These are phyloP conservation scores for Plasmodium vinckei DNA, from an alignment of 169 alveolate species.

Conservation along the genomic window DNA sequence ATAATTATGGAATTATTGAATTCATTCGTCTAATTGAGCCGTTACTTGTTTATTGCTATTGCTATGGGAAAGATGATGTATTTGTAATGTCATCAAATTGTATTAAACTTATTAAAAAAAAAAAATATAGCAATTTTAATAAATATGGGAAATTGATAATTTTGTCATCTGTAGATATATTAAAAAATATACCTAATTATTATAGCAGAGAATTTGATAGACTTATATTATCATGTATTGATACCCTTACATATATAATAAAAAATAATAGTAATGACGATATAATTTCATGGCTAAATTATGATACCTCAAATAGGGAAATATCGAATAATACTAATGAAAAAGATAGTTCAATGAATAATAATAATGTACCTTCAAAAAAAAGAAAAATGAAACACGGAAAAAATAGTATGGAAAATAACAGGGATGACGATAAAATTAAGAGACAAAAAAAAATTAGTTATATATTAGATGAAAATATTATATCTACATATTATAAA, in stretches of 20 bases:
- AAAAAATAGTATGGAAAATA: background rate
- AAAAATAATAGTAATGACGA: slow-evolving; percentile 38
- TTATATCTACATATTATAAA: slow-evolving; percentile 7
- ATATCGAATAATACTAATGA: slow-evolving; percentile 3
- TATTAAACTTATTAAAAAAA: slow-evolving; percentile 49
- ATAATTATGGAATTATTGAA: slow-evolving; percentile 19
- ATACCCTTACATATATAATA: slow-evolving; percentile 43
- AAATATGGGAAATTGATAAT: slow-evolving; percentile 72
- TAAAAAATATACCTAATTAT: slow-evolving; percentile 75
- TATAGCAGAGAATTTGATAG: slow-evolving; percentile 71
- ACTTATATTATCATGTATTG: slow-evolving; percentile 58
- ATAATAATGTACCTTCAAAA: background rate
- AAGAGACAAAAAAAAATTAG: slow-evolving; percentile 23
- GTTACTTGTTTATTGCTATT: slow-evolving; percentile 64
- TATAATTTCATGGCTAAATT: slow-evolving; percentile 65
- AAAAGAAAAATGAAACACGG: slow-evolving; percentile 10
- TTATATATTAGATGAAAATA: slow-evolving; percentile 48
- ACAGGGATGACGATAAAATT: background rate
- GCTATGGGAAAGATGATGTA: slow-evolving; percentile 75
- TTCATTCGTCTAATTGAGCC: slow-evolving; percentile 56
- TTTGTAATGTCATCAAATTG: slow-evolving; percentile 64
- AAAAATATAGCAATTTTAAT: slow-evolving; percentile 39
- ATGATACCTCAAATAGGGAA: slow-evolving; percentile 3
- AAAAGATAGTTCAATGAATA: background rate
- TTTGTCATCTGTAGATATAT: slow-evolving; percentile 55